A percentile compares a stretch with the other conserved stretches of the same genome.
These are phyloP conservation scores for Coprinopsis strossmayeri DNA, from an alignment of 768 basidiomycete species.

Conservation along the genomic window DNA sequence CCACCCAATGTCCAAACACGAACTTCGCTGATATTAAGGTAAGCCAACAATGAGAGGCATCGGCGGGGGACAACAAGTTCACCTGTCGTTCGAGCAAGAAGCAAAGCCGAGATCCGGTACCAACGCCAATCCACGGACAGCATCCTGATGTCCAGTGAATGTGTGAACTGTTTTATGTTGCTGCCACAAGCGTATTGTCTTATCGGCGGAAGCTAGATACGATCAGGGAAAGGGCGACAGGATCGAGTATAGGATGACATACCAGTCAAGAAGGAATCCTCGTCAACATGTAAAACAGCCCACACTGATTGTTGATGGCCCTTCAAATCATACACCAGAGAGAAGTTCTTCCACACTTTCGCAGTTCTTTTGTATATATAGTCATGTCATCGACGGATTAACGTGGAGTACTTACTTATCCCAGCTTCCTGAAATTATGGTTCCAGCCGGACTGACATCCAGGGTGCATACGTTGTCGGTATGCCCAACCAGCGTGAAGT, in stretches of 20 bases:
- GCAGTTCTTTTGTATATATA: slow-evolving; percentile 58
- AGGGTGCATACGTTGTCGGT: slow-evolving; percentile 86
- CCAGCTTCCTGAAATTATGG: slow-evolving; percentile 94
- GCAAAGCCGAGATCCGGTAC: slow-evolving; percentile 89
- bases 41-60: not conserved
- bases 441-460: slow-evolving; percentile 59
- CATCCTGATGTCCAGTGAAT: slow-evolving; percentile 84
- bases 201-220: slow-evolving; percentile 81
- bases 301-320: slow-evolving; percentile 92
- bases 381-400: slow-evolving; percentile 1
- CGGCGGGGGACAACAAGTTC: not conserved
- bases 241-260: slow-evolving; percentile 12
- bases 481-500: slow-evolving; percentile 83
- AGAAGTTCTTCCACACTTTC: slow-evolving; percentile 86
- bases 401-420: slow-evolving; percentile 61
- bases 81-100: slow-evolving; percentile 95
- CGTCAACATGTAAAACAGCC: slow-evolving; percentile 80
- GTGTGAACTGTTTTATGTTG: slow-evolving; percentile 68
- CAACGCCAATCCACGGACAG: slow-evolving; percentile 79
- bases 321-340: slow-evolving; percentile 63
- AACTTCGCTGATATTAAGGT: slow-evolving; percentile 57
- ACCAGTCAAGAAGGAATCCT: slow-evolving; percentile 81
- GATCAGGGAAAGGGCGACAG: not conserved
- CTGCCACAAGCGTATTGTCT: slow-evolving; percentile 85
- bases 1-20: slow-evolving; percentile 88